These are phyloP conservation scores for Pugionium dolabratum DNA, from an alignment of 345 rosid genomes.

Conservation along the genomic window DNA sequence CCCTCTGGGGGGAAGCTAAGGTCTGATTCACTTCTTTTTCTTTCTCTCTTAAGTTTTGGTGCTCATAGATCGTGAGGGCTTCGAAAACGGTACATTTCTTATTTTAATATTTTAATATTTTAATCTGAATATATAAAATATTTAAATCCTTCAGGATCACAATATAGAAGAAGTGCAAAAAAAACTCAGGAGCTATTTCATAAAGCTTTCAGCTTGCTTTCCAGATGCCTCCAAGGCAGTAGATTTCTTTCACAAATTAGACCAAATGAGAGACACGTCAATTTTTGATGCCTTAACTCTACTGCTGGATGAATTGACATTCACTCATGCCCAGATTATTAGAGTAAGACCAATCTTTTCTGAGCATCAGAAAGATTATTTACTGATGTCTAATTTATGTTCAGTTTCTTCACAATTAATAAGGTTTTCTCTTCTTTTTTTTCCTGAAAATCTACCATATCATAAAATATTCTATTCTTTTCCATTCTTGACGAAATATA, in stretches of 20 bases:
- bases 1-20: conserved; percentile 52
- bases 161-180: conserved; percentile 54
- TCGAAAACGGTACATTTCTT: conserved; percentile 18
- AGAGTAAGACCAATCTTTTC: conserved; percentile 47
- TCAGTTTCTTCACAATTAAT: conserved; percentile 22
- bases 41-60: conserved; percentile 14
- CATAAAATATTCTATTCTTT: conserved; percentile 15
- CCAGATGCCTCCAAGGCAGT: conserved; percentile 75
- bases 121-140: no score
- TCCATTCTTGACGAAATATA: conserved; percentile 8
- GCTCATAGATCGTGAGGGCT: conserved; percentile 19
- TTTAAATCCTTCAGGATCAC: conserved; percentile 57
- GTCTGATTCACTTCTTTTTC: conserved; percentile 24
- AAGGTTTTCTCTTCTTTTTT: neutral
- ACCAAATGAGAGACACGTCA: conserved; percentile 58
- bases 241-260: conserved; percentile 65
- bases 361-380: conserved; percentile 18
- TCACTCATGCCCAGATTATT: conserved; percentile 42
- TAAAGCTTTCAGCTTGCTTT: conserved; percentile 77
- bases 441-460: conserved; percentile 16
- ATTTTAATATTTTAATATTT: conserved; percentile 19
- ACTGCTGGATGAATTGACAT: conserved; percentile 55
- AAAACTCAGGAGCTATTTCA: conserved; percentile 46
- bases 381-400: conserved; percentile 13
- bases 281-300: conserved; percentile 55